Evolutionary conservation across 164 flowering plant genomes (phyloP).

Genomic region (Platanus orientalis): DNA sequence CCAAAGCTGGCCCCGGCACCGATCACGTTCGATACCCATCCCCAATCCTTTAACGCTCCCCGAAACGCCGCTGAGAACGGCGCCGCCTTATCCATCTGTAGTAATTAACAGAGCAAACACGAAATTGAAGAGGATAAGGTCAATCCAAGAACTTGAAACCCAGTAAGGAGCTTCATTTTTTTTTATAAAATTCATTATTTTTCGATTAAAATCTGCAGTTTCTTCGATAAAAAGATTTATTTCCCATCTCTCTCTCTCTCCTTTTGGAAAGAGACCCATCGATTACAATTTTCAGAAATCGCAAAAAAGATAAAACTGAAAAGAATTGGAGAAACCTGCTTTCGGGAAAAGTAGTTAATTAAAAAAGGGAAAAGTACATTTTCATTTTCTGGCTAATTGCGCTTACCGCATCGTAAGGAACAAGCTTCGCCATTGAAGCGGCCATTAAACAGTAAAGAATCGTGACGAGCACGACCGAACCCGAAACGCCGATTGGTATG

Average conservation of each 20-base stretch:
- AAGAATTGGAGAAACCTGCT: too few species aligned
- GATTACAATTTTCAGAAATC: too few species aligned
- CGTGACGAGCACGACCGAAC: conserved; percentile 69
- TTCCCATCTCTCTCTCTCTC: background rate
- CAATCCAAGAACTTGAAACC: too few species aligned
- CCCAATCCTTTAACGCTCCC: conserved; percentile 50
- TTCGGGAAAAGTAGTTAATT: too few species aligned
- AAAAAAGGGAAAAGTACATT: background rate
- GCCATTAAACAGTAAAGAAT: conserved; percentile 80
- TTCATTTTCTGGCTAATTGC: background rate
- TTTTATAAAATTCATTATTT: too few species aligned
- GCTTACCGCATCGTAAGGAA: conserved; percentile 74
- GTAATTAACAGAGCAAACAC: background rate
- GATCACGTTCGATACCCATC: conserved; percentile 68
- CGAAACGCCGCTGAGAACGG: conserved; percentile 56
- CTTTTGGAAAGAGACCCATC: too few species aligned
- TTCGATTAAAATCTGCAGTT: too few species aligned
- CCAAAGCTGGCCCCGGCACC: conserved; percentile 89
- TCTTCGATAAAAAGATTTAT: too few species aligned
- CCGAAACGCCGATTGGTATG: conserved; percentile 73
- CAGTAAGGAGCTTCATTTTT: too few species aligned
- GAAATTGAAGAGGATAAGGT: background rate
- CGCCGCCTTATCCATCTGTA: conserved; percentile 50
- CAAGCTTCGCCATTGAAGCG: conserved; percentile 67
- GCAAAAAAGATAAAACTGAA: too few species aligned